Evolutionary conservation across 192 early-diverging fungal genomes (phyloP).

Genomic region (Coemansia sp.): DNA sequence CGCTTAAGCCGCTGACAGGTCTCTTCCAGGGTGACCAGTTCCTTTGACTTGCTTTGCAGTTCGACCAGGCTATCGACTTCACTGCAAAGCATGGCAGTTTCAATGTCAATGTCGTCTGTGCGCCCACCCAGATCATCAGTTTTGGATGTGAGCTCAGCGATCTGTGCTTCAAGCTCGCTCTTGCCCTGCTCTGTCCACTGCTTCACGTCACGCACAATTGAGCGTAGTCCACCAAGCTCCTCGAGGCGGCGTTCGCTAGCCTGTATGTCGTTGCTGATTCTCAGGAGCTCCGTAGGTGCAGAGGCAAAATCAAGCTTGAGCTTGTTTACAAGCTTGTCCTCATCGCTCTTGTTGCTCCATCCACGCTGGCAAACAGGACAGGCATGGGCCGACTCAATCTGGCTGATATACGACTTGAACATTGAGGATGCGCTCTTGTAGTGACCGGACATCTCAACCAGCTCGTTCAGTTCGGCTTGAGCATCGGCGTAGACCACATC

Average conservation of each 20-base stretch:
- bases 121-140: constrained; percentile 32
- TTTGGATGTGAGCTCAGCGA: constrained; percentile 41
- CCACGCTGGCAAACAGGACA: constrained; percentile 84
- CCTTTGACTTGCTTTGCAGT: constrained; percentile 18
- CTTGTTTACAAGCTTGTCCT: constrained; percentile 29
- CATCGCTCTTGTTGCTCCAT: constrained; percentile 59
- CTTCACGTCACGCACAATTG: constrained; percentile 37
- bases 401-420: constrained; percentile 65
- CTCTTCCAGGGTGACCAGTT: constrained; percentile 28
- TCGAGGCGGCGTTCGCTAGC: constrained; percentile 23
- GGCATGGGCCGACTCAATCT: constrained; percentile 59
- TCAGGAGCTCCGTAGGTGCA: constrained; percentile 39
- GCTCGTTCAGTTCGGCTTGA: constrained; percentile 50
- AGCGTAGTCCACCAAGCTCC: constrained; percentile 19
- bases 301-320: constrained; percentile 44
- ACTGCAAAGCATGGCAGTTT: constrained; percentile 6
- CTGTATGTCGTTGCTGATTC: constrained; percentile 30
- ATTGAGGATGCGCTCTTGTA: constrained; percentile 58
- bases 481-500: constrained; percentile 31
- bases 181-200: constrained; percentile 32
- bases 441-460: constrained; percentile 39
- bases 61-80: constrained; percentile 21
- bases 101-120: constrained; percentile 22
- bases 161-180: constrained; percentile 39
- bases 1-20: constrained; percentile 38